phyloP scores from a whole-genome alignment of 108 stramenopile species.

The Aurantiochytrium sp. region DNA sequence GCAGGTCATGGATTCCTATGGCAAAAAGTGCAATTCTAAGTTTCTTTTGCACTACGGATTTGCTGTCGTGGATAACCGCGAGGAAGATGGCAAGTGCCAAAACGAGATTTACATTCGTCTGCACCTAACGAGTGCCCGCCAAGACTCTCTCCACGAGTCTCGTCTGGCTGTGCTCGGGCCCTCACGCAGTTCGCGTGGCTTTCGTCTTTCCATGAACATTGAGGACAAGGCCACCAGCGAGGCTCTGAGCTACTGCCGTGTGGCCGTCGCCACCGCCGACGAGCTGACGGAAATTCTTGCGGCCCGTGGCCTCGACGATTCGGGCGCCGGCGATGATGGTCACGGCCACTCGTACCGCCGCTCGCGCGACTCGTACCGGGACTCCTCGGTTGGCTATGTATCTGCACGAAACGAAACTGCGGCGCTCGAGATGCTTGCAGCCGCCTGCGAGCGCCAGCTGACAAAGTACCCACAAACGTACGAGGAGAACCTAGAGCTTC shows the following conservation, averaged over 20 bases:
- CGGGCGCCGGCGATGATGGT: constrained; percentile 40
- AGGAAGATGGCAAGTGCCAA: constrained; percentile 92
- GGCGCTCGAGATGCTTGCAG: constrained; percentile 56
- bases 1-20: constrained; percentile 97
- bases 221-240: constrained; percentile 29
- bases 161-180: background rate
- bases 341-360: constrained; percentile 52
- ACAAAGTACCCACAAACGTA: constrained; percentile 69
- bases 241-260: constrained; percentile 40
- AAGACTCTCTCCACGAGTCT: background rate
- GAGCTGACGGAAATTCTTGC: constrained; percentile 11
- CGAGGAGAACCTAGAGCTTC: constrained; percentile 57
- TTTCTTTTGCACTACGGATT: constrained; percentile 99
- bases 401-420: constrained; percentile 65
- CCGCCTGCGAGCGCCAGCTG: constrained; percentile 28
- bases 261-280: background rate
- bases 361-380: constrained; percentile 28
- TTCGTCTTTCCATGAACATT: constrained; percentile 8
- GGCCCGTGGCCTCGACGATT: background rate
- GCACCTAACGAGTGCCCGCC: background rate
- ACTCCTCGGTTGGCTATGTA: constrained; percentile 46
- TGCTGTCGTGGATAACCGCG: constrained; percentile 90
- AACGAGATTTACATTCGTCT: constrained; percentile 77
- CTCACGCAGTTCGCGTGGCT: constrained; percentile 22
- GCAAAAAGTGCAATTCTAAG: constrained; percentile 99